Evolutionary conservation across 345 rosid genomes (phyloP).

Genomic region (Rhodamnia rubescens): DNA sequence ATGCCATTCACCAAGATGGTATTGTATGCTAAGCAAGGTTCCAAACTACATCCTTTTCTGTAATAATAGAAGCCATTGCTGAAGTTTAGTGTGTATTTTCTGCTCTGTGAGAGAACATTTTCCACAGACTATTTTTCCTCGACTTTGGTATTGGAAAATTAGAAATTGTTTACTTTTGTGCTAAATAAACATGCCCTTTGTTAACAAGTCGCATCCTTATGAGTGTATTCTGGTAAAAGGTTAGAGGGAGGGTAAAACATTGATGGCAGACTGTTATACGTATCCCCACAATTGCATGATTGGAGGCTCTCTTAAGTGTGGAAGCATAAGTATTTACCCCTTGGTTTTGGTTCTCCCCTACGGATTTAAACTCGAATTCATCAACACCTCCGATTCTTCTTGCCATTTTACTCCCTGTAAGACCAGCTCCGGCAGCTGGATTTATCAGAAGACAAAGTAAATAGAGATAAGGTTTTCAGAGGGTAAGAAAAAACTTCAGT

Average conservation of each 20-base stretch:
- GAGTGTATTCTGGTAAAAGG: not conserved
- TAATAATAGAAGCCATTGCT: not conserved
- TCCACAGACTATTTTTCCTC: not conserved
- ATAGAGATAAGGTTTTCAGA: not conserved
- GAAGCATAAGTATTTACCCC: conserved; percentile 31
- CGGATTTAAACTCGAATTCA: conserved; percentile 81
- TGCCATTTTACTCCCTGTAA: conserved; percentile 88
- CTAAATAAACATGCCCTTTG: not conserved
- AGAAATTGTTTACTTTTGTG: not conserved
- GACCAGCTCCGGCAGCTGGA: conserved; percentile 99
- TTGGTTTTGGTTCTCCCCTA: conserved; percentile 80
- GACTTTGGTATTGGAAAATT: not conserved
- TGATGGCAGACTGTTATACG: not conserved
- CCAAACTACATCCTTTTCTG: not conserved
- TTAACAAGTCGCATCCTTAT: not conserved
- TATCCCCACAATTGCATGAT: not conserved
- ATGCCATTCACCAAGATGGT: not conserved
- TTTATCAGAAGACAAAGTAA: not conserved
- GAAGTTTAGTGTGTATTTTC: not conserved
- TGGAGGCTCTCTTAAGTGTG: not conserved
- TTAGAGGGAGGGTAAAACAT: not conserved
- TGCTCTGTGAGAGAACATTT: not conserved
- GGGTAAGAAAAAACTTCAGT: not conserved
- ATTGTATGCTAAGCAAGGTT: not conserved
- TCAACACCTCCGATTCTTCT: conserved; percentile 73